Evolutionary conservation across 2,329 filamentous ascomycete species (phyloP).

Genomic region (Sarocladium oryzae): DNA sequence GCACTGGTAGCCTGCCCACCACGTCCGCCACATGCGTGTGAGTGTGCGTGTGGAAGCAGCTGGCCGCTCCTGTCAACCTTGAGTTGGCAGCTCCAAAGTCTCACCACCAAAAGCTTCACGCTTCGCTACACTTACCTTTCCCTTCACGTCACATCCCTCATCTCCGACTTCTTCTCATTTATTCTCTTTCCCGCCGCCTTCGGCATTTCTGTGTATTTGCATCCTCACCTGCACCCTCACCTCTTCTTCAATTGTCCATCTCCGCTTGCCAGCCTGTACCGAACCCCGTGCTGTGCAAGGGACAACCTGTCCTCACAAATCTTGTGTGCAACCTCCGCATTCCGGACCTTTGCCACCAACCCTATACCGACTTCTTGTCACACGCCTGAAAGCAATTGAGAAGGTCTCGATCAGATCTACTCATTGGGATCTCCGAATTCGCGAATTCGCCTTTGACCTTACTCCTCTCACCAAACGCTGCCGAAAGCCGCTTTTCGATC

Average conservation of each 20-base stretch:
- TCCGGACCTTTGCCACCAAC: not conserved
- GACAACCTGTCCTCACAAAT: conserved; percentile 6
- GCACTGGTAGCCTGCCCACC: not conserved
- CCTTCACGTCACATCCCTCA: conserved; percentile 7
- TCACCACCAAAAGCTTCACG: conserved; percentile 8
- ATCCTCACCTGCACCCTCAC: not conserved
- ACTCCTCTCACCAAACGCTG: not conserved
- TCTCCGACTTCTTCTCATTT: not conserved
- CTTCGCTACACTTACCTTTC: conserved; percentile 1
- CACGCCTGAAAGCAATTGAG: not conserved
- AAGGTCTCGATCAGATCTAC: not conserved
- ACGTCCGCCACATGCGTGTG: not conserved
- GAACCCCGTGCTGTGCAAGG: conserved; percentile 1
- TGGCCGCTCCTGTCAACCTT: conserved; percentile 1
- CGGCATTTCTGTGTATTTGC: not conserved
- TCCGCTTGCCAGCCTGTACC: not conserved
- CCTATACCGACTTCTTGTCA: not conserved
- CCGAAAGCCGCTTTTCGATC: not conserved
- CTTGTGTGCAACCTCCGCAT: not conserved
- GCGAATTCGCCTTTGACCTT: not conserved
- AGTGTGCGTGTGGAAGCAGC: not conserved
- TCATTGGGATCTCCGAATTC: not conserved
- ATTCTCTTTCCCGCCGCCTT: not conserved
- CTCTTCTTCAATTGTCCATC: not conserved
- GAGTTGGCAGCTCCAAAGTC: conserved; percentile 1